phyloP scores from a whole-genome alignment of 192 early-diverging fungal genomes.

The Coemansia sp. region DNA sequence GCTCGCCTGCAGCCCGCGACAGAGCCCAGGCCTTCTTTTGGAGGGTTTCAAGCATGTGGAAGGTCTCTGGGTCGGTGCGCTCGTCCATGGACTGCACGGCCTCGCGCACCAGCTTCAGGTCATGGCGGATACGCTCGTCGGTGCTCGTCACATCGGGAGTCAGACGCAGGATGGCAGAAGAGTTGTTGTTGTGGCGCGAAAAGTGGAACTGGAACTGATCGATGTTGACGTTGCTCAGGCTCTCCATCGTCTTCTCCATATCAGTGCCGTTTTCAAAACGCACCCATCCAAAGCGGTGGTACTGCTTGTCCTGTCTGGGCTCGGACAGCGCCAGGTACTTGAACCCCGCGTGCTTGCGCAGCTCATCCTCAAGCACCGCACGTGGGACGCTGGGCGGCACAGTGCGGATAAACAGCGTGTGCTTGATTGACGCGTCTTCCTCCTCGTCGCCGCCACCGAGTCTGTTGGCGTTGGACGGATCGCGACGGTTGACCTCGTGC shows the following conservation, averaged over 20 bases:
- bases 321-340: constrained; percentile 81
- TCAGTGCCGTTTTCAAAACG: constrained; percentile 84
- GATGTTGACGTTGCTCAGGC: constrained; percentile 58
- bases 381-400: constrained; percentile 69
- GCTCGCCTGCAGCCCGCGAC: constrained; percentile 28
- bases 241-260: constrained; percentile 63
- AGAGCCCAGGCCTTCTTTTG: constrained; percentile 37
- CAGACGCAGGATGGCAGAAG: constrained; percentile 45
- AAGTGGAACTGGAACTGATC: constrained; percentile 54
- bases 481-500: constrained; percentile 41
- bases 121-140: constrained; percentile 67
- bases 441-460: constrained; percentile 34
- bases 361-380: constrained; percentile 60
- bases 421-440: constrained; percentile 32
- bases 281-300: constrained; percentile 90
- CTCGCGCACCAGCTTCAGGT: constrained; percentile 62
- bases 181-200: constrained; percentile 37
- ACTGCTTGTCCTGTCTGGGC: constrained; percentile 77
- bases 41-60: constrained; percentile 28
- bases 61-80: constrained; percentile 28
- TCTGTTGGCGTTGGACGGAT: constrained; percentile 19
- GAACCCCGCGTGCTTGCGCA: constrained; percentile 69
- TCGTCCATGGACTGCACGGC: constrained; percentile 41
- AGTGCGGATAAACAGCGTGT: constrained; percentile 76
- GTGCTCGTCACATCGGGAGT: constrained; percentile 70